phyloP scores from a whole-genome alignment of 495 filamentous ascomycete species.

The Xylaria sp. region DNA sequence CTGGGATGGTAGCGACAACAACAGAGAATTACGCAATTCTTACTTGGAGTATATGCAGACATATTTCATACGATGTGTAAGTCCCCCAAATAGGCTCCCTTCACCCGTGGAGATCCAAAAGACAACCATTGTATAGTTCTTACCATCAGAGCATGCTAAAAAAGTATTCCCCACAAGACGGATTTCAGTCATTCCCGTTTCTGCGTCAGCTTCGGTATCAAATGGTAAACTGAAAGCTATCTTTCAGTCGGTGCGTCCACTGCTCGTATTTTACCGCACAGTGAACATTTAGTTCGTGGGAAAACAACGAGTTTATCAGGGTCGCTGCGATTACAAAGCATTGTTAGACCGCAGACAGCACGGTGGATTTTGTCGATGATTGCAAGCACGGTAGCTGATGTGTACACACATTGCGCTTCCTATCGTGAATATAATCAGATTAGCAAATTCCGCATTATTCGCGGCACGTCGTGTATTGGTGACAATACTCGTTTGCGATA shows the following conservation, averaged over 20 bases:
- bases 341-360: no score
- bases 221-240: not conserved
- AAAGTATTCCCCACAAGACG: no score
- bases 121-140: not conserved
- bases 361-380: not conserved
- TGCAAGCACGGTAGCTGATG: not conserved
- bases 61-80: not conserved
- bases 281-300: not conserved
- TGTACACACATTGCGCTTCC: not conserved
- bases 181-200: no score
- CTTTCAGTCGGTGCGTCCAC: not conserved
- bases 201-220: not conserved
- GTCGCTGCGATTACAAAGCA: not conserved
- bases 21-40: not conserved
- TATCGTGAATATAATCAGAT: not conserved
- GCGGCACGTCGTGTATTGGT: not conserved
- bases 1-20: not conserved
- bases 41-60: not conserved
- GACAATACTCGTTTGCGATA: not conserved
- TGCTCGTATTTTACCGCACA: no score
- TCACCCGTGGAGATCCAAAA: not conserved
- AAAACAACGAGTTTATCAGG: not conserved
- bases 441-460: not conserved
- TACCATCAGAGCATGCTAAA: not conserved
- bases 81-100: not conserved